phyloP scores from a whole-genome alignment of 768 basidiomycete genomes.

The Leccinum broughii region DNA sequence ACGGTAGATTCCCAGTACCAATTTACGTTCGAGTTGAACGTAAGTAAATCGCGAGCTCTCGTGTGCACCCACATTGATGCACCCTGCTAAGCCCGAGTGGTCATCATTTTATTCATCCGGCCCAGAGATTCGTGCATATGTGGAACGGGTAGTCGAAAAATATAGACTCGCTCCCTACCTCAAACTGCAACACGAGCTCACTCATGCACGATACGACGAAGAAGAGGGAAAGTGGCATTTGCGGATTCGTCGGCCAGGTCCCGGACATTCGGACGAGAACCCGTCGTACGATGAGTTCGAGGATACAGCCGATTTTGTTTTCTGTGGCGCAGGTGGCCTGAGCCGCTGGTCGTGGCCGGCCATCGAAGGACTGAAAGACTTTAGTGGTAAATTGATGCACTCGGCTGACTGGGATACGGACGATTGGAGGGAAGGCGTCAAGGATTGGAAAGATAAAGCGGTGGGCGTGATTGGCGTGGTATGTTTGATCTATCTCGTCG shows the following conservation, averaged over 20 bases:
- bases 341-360: background rate
- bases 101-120: conserved; percentile 61
- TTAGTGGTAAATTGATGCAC: too few relatives aligned
- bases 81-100: conserved; percentile 36
- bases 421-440: too few relatives aligned
- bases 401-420: too few relatives aligned
- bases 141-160: conserved; percentile 56
- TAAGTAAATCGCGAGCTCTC: conserved; percentile 16
- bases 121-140: conserved; percentile 55
- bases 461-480: too few relatives aligned
- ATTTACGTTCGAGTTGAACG: conserved; percentile 56
- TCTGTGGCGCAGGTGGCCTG: background rate
- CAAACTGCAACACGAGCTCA: conserved; percentile 55
- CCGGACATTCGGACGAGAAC: conserved; percentile 13
- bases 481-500: too few relatives aligned
- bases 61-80: background rate
- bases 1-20: conserved; percentile 45
- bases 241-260: conserved; percentile 40
- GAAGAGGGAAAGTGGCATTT: conserved; percentile 56
- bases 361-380: background rate
- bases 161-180: conserved; percentile 55
- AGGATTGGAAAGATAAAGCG: too few relatives aligned
- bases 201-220: conserved; percentile 51
- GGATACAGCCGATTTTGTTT: background rate
- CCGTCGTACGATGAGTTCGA: conserved; percentile 24